These are phyloP conservation scores for Collybiopsis luxurians DNA, from an alignment of 768 basidiomycete genomes.

Conservation along the genomic window DNA sequence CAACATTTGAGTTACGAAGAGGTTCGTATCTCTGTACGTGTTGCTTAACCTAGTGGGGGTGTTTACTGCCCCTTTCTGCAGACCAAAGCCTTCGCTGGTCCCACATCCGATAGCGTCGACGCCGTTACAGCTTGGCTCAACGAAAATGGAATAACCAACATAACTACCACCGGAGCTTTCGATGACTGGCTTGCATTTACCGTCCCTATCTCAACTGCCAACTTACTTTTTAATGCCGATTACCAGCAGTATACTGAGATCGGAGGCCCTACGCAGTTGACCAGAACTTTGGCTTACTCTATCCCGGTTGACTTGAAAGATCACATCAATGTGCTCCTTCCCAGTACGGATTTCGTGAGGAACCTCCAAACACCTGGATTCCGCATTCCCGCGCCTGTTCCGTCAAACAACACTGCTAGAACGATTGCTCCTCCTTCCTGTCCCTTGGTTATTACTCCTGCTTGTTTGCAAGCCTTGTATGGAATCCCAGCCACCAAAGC, in stretches of 20 bases:
- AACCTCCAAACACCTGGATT: slow-evolving; percentile 12
- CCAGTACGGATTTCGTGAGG: slow-evolving; percentile 23
- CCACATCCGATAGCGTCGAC: slow-evolving; percentile 17
- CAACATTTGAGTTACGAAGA: slow-evolving; percentile 35
- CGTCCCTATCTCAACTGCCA: slow-evolving; percentile 24
- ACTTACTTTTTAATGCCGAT: slow-evolving; percentile 23
- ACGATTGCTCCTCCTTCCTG: slow-evolving; percentile 23
- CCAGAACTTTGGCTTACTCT: slow-evolving; percentile 26
- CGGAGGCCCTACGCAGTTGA: slow-evolving; percentile 15
- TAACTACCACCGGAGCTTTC: slow-evolving; percentile 17
- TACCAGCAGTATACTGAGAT: slow-evolving; percentile 21
- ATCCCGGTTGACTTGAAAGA: slow-evolving; percentile 19
- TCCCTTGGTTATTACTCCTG: slow-evolving; percentile 24
- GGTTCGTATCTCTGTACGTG: slow-evolving; percentile 19
- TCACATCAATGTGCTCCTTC: slow-evolving; percentile 26
- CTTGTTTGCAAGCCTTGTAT: slow-evolving; percentile 32
- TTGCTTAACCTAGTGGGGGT: neutral
- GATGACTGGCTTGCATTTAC: slow-evolving; percentile 24
- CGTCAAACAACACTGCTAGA: slow-evolving; percentile 9
- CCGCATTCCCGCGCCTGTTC: slow-evolving; percentile 13
- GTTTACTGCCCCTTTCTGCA: slow-evolving; percentile 5
- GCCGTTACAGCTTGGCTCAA: slow-evolving; percentile 23
- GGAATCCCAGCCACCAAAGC: slow-evolving; percentile 29
- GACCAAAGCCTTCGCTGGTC: slow-evolving; percentile 26
- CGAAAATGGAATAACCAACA: slow-evolving; percentile 18